phyloP scores from a whole-genome alignment of 108 stramenopile species.

The Fragilaria radians region DNA sequence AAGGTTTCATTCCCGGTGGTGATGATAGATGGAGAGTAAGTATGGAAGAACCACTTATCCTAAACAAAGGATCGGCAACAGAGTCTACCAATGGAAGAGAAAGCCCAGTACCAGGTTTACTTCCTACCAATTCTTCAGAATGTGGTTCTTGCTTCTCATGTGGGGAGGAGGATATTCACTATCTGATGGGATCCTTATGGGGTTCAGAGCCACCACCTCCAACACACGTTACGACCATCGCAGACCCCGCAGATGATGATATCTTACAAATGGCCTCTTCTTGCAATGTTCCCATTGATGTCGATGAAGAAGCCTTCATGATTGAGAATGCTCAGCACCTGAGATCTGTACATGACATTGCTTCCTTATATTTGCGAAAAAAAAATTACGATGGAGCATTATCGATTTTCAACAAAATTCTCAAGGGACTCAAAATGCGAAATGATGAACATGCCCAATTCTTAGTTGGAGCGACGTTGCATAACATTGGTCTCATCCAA shows the following conservation, averaged over 20 bases:
- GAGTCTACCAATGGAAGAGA: neutral
- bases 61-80: neutral
- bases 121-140: constrained; percentile 1
- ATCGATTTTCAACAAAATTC: constrained; percentile 32
- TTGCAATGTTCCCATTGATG: constrained; percentile 44
- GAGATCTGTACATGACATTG: constrained; percentile 32
- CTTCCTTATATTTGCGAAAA: constrained; percentile 19
- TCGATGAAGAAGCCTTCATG: constrained; percentile 55
- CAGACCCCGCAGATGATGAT: constrained; percentile 18
- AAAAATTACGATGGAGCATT: constrained; percentile 29
- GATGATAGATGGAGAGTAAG: constrained; percentile 50
- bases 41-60: constrained; percentile 10
- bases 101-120: neutral
- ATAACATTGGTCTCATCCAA: constrained; percentile 47
- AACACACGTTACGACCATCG: neutral
- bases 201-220: constrained; percentile 26
- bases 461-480: constrained; percentile 30
- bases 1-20: constrained; percentile 39
- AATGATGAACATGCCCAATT: constrained; percentile 5
- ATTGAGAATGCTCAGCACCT: constrained; percentile 33
- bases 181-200: constrained; percentile 39
- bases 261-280: constrained; percentile 23
- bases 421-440: constrained; percentile 19
- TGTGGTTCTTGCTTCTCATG: neutral
- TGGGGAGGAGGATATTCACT: constrained; percentile 12